Percentiles rank a stretch among this genome's conserved stretches.
phyloP scores from a whole-genome alignment of 768 basidiomycete species.

The Cantharellus anzutake region DNA sequence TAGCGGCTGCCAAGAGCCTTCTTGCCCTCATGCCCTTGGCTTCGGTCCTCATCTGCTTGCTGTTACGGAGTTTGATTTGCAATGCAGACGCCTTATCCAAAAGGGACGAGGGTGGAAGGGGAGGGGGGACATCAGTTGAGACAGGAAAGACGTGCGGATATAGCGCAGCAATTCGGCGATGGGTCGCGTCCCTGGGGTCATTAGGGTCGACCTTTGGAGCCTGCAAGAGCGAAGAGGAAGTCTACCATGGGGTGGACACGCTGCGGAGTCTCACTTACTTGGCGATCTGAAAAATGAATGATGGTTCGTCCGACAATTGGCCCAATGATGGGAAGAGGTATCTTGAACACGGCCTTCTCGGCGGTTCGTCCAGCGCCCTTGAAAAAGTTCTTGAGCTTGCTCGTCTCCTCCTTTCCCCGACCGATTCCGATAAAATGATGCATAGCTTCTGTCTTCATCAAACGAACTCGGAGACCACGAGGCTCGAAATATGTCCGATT shows the following conservation, averaged over 20 bases:
- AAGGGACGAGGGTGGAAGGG: not conserved
- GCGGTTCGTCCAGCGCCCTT: not conserved
- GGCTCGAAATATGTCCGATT: constrained; percentile 4
- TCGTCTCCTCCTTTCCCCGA: not conserved
- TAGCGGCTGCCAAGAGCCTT: not conserved
- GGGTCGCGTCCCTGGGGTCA: too few relatives aligned
- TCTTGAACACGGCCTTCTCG: not conserved
- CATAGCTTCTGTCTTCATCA: constrained; percentile 4
- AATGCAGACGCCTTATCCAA: constrained; percentile 2
- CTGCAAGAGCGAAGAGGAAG: too few relatives aligned
- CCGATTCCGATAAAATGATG: not conserved
- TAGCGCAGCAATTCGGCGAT: too few relatives aligned
- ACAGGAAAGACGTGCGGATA: too few relatives aligned
- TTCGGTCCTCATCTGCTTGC: not conserved
- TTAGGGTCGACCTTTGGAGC: too few relatives aligned
- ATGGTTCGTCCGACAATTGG: not conserved
- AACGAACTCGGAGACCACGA: constrained; percentile 2
- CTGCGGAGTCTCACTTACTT: too few relatives aligned
- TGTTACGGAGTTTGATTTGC: constrained; percentile 1
- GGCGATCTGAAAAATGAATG: not conserved
- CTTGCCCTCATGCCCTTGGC: not conserved
- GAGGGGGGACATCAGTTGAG: not conserved
- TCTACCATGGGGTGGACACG: too few relatives aligned
- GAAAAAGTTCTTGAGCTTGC: not conserved
- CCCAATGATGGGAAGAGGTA: constrained; percentile 1